Evolutionary conservation across 2,329 filamentous ascomycete species (phyloP).

Genomic region (Xenosphaeropsis pyriputrescens): DNA sequence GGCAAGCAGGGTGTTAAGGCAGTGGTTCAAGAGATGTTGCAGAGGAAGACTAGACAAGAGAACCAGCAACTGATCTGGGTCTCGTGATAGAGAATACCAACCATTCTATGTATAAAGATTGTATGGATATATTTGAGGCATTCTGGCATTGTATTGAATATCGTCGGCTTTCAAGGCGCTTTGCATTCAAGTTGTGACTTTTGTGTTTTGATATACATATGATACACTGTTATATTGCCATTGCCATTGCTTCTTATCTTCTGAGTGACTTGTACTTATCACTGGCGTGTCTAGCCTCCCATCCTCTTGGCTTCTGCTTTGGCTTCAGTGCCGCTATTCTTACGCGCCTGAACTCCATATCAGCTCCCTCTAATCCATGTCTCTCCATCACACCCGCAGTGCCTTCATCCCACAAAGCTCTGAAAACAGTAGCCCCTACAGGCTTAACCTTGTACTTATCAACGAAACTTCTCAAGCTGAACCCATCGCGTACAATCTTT

Average conservation of each 20-base stretch:
- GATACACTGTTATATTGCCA: slow-evolving; percentile 2
- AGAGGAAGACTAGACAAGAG: slow-evolving; percentile 38
- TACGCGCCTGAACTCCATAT: slow-evolving; percentile 74
- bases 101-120: neutral
- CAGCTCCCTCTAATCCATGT: slow-evolving; percentile 57
- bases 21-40: slow-evolving; percentile 54
- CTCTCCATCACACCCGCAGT: slow-evolving; percentile 80
- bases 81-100: neutral
- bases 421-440: slow-evolving; percentile 78
- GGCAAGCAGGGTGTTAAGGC: slow-evolving; percentile 55
- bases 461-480: slow-evolving; percentile 62
- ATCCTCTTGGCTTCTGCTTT: slow-evolving; percentile 44
- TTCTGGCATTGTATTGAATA: neutral
- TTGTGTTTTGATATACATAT: slow-evolving; percentile 1
- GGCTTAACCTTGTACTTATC: slow-evolving; percentile 54
- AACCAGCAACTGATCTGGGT: slow-evolving; percentile 21
- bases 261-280: slow-evolving; percentile 45
- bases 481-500: slow-evolving; percentile 45
- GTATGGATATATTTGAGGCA: neutral
- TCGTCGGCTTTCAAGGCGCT: too few relatives aligned
- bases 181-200: neutral
- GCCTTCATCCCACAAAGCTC: slow-evolving; percentile 76
- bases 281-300: slow-evolving; percentile 51
- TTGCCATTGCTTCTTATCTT: slow-evolving; percentile 7
- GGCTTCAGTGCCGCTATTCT: slow-evolving; percentile 55